phyloP scores from a whole-genome alignment of 805 yeast genomes.

The Phaffomyces thermotolerans region DNA sequence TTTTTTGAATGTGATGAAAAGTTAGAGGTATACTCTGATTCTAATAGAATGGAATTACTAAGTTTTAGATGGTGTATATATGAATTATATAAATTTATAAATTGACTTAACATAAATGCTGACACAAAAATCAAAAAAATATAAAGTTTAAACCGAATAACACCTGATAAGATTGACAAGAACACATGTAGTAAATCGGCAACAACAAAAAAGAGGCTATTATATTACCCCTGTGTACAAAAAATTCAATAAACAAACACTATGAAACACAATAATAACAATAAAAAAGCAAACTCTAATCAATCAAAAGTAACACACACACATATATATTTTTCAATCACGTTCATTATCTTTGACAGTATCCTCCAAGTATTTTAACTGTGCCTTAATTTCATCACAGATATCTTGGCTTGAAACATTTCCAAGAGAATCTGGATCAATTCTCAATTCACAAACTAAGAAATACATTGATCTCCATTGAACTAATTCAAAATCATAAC shows the following conservation, averaged over 20 bases:
- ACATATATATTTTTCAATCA: slow-evolving; percentile 9
- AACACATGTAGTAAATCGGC: too few relatives aligned
- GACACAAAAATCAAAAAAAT: neutral
- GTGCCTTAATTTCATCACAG: slow-evolving; percentile 44
- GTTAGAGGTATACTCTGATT: neutral
- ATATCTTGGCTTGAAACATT: slow-evolving; percentile 34
- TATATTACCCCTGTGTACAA: too few relatives aligned
- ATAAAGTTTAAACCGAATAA: too few relatives aligned
- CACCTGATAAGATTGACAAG: too few relatives aligned
- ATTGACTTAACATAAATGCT: neutral
- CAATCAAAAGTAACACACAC: neutral
- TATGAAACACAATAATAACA: neutral
- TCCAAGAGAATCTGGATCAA: slow-evolving; percentile 38
- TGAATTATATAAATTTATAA: neutral
- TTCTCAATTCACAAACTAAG: slow-evolving; percentile 43
- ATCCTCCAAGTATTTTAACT: slow-evolving; percentile 34
- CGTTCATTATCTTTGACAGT: slow-evolving; percentile 32
- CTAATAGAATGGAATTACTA: too few relatives aligned
- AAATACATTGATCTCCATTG: slow-evolving; percentile 54
- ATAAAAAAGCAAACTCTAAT: neutral
- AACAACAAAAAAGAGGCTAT: too few relatives aligned
- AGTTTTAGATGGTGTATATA: too few relatives aligned
- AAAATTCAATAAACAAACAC: neutral
- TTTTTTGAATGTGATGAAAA: slow-evolving; percentile 33
- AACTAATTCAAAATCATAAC: slow-evolving; percentile 51